A percentile compares a stretch with the other conserved stretches of the same genome.
Conservation (phyloP, 2,329 filamentous ascomycete genomes). For the Zasmidium citrigriseum region DNA sequence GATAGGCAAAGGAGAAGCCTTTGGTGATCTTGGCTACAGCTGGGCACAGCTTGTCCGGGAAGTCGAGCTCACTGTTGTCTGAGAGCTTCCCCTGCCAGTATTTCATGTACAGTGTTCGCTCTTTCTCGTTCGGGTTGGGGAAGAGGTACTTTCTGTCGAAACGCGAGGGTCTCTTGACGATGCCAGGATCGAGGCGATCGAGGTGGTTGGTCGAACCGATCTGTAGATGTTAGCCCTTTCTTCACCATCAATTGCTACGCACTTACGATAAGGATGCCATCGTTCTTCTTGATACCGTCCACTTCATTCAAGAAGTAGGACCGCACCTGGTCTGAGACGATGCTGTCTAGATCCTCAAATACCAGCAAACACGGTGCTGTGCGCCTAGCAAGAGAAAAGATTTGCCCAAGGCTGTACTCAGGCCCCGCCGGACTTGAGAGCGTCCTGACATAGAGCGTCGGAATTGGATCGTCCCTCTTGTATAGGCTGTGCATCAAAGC, state of each 20-base stretch:
- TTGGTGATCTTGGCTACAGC: conserved; percentile 64
- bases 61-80: conserved; percentile 60
- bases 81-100: conserved; percentile 59
- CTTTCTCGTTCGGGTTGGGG: conserved; percentile 55
- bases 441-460: conserved; percentile 64
- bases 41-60: conserved; percentile 59
- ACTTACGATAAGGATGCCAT: conserved; percentile 64
- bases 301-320: conserved; percentile 74
- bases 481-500: conserved; percentile 65
- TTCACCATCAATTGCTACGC: background rate
- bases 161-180: conserved; percentile 61
- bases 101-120: conserved; percentile 61
- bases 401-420: conserved; percentile 55
- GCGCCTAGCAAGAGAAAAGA: conserved; percentile 62
- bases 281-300: conserved; percentile 68
- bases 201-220: conserved; percentile 48
- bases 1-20: conserved; percentile 69
- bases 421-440: conserved; percentile 53
- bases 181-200: conserved; percentile 67
- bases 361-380: conserved; percentile 69
- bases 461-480: conserved; percentile 53
- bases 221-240: conserved; percentile 59
- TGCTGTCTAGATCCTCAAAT: conserved; percentile 70
- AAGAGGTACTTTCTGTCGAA: conserved; percentile 70
- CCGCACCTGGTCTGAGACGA: conserved; percentile 61